Conservation (phyloP, 352 stramenopile genomes). For the Phytopythium montanum region DNA sequence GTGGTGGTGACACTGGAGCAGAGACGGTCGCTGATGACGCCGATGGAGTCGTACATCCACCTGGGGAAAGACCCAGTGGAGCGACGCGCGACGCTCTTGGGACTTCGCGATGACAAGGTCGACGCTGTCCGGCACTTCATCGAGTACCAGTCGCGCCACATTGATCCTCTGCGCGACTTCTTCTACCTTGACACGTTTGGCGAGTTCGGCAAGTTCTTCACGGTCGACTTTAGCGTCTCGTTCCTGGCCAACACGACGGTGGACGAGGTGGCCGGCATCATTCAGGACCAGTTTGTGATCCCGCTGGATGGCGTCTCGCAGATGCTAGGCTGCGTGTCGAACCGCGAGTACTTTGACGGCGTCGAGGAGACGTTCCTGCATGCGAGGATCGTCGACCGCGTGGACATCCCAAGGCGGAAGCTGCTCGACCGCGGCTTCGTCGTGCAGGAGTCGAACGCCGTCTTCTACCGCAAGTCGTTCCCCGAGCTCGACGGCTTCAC, state of each 20-base stretch:
- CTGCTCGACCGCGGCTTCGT: conserved; percentile 36
- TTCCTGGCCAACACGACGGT: conserved; percentile 39
- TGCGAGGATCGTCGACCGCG: conserved; percentile 54
- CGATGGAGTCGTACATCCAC: conserved; percentile 63
- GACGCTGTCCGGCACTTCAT: conserved; percentile 36
- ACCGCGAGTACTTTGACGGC: conserved; percentile 63
- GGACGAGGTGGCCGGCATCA: conserved; percentile 39
- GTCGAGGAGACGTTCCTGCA: conserved; percentile 51
- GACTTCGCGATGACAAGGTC: conserved; percentile 50
- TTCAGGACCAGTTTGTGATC: conserved; percentile 57
- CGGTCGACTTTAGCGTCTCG: conserved; percentile 61
- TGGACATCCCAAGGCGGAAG: conserved; percentile 39
- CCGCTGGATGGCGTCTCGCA: conserved; percentile 48
- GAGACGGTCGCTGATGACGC: conserved; percentile 60
- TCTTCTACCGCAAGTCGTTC: conserved; percentile 50
- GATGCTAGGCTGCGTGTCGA: conserved; percentile 51
- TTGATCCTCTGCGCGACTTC: conserved; percentile 51
- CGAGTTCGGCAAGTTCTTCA: conserved; percentile 67
- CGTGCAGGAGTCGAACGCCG: conserved; percentile 61
- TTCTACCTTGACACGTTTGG: conserved; percentile 69
- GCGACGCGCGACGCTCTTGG: conserved; percentile 35
- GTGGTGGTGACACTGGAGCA: conserved; percentile 11
- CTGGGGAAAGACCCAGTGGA: conserved; percentile 34
- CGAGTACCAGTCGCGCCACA: conserved; percentile 39
- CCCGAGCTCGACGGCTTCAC: conserved; percentile 21